Conservation (phyloP, 1,284 basidiomycete genomes). For the Rhodofomes roseus region DNA sequence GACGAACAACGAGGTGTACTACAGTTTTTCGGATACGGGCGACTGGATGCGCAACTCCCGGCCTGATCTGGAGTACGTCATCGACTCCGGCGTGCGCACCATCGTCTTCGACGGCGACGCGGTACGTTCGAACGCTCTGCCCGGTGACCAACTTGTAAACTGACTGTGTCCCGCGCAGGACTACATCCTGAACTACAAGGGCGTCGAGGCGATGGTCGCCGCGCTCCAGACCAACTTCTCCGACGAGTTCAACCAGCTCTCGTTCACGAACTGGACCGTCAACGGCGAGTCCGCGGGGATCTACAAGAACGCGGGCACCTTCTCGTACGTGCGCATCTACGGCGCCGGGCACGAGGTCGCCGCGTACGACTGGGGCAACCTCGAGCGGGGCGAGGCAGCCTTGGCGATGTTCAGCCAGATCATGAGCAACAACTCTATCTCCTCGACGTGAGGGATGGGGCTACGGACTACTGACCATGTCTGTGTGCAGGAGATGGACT, state of each 20-base stretch:
- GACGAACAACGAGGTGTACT: slow-evolving; percentile 44
- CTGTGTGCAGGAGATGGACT: neutral
- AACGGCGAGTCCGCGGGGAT: slow-evolving; percentile 44
- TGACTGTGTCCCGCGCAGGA: slow-evolving; percentile 30
- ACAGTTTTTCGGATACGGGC: slow-evolving; percentile 53
- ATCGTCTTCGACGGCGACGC: slow-evolving; percentile 56
- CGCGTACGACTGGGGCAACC: slow-evolving; percentile 20
- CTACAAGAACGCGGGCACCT: slow-evolving; percentile 58
- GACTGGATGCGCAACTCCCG: slow-evolving; percentile 64
- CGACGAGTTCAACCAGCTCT: slow-evolving; percentile 30
- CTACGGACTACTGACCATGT: too few species aligned
- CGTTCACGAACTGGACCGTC: slow-evolving; percentile 50
- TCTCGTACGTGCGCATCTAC: slow-evolving; percentile 55
- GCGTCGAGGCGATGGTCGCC: slow-evolving; percentile 57
- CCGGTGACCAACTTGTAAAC: neutral
- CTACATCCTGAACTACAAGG: slow-evolving; percentile 56
- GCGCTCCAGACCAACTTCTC: slow-evolving; percentile 18
- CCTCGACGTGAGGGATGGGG: slow-evolving; percentile 11
- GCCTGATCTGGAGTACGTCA: slow-evolving; percentile 52
- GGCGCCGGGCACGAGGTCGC: slow-evolving; percentile 26
- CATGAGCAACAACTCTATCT: slow-evolving; percentile 21
- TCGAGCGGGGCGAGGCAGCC: slow-evolving; percentile 20
- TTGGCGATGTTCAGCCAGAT: slow-evolving; percentile 25
- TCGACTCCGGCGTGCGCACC: slow-evolving; percentile 54
- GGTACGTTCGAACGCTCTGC: slow-evolving; percentile 26